Conservation (phyloP, 1,284 basidiomycete species). For the Ganoderma sinense region DNA sequence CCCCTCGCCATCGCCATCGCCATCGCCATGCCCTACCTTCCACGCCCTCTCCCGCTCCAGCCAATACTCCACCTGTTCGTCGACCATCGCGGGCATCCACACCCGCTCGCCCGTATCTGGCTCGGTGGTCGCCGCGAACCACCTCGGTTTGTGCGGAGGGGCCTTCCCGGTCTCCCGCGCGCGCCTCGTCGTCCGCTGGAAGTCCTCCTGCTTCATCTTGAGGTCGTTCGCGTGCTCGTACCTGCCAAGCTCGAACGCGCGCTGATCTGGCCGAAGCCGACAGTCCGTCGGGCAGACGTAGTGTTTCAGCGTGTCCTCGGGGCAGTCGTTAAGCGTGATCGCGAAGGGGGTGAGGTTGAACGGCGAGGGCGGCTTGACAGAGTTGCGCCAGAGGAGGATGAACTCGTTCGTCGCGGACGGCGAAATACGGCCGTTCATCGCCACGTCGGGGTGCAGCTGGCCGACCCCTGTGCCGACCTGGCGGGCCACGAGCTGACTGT, state of each 20-base stretch:
- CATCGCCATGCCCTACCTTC: slow-evolving; percentile 44
- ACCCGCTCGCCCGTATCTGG: slow-evolving; percentile 87
- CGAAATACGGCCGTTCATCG: slow-evolving; percentile 54
- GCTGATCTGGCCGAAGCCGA: slow-evolving; percentile 91
- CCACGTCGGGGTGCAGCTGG: slow-evolving; percentile 79
- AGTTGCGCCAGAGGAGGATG: slow-evolving; percentile 93
- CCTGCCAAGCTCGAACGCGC: slow-evolving; percentile 93
- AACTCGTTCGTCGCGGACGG: slow-evolving; percentile 66
- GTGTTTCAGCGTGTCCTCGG: slow-evolving; percentile 69
- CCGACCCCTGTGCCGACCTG: slow-evolving; percentile 70
- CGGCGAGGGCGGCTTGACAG: slow-evolving; percentile 82
- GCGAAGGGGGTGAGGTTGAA: slow-evolving; percentile 98
- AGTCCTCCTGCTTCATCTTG: slow-evolving; percentile 89
- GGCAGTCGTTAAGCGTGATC: slow-evolving; percentile 88
- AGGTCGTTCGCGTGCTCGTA: slow-evolving; percentile 92
- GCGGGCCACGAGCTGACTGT: slow-evolving; percentile 91
- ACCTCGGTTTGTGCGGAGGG: slow-evolving; percentile 81
- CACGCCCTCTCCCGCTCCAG: slow-evolving; percentile 76
- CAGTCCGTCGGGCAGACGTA: slow-evolving; percentile 94
- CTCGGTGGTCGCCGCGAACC: slow-evolving; percentile 83
- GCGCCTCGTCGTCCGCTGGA: slow-evolving; percentile 82
- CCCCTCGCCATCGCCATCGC: slow-evolving; percentile 34
- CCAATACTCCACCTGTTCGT: slow-evolving; percentile 83
- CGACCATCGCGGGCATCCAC: slow-evolving; percentile 75
- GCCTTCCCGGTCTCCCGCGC: slow-evolving; percentile 81